Percentiles rank a stretch among this genome's conserved stretches.
Evolutionary conservation across 495 filamentous ascomycete genomes (phyloP).

Genomic region (Neurospora sp.): DNA sequence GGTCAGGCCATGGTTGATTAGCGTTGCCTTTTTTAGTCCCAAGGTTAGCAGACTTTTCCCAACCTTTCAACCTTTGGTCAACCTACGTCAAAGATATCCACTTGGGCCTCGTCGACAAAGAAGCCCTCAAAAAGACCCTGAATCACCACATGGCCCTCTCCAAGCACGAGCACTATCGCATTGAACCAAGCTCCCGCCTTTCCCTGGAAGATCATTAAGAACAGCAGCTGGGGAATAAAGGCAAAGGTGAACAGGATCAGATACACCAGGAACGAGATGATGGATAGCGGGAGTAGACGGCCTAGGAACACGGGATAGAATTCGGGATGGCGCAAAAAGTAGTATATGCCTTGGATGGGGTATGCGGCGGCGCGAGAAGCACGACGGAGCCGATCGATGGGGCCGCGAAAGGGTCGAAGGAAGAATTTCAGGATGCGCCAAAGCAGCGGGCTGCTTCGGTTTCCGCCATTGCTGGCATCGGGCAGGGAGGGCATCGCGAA

Average conservation of each 20-base stretch:
- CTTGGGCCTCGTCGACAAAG: conserved; percentile 68
- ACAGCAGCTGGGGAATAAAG: conserved; percentile 76
- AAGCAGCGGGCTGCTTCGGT: not conserved
- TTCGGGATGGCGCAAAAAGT: conserved; percentile 57
- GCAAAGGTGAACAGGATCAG: conserved; percentile 70
- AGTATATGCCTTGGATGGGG: conserved; percentile 56
- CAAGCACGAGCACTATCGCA: conserved; percentile 67
- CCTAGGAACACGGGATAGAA: conserved; percentile 59
- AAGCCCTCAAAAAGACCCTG: conserved; percentile 70
- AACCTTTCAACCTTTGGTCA: not conserved
- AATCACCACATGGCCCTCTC: conserved; percentile 71
- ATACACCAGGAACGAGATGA: conserved; percentile 65
- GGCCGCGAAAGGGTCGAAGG: conserved; percentile 7
- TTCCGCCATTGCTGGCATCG: not conserved
- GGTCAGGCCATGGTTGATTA: conserved; percentile 40
- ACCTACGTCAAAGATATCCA: conserved; percentile 88
- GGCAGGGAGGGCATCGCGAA: not conserved
- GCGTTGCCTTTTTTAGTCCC: conserved; percentile 20
- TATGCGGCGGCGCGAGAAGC: conserved; percentile 25
- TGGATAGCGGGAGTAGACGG: conserved; percentile 58
- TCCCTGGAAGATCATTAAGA: conserved; percentile 76
- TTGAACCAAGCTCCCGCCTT: conserved; percentile 62
- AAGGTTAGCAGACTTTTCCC: not conserved
- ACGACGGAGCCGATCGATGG: conserved; percentile 18
- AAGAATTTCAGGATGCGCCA: not conserved